Conservation (phyloP, 2,329 filamentous ascomycete species). For the Talaromyces sp. region DNA sequence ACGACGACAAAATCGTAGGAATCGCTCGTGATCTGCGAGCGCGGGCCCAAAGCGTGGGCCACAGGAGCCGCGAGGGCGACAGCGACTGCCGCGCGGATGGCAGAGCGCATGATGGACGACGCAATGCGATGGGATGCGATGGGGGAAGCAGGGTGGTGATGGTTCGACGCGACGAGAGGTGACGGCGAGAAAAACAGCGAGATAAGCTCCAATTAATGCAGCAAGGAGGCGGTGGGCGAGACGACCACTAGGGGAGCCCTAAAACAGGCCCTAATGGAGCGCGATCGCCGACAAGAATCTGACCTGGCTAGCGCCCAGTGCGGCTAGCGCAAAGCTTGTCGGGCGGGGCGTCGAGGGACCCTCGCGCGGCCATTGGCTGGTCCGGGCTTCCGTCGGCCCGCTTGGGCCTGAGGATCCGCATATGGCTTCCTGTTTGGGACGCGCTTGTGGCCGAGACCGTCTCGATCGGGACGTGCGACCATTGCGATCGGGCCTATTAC, state of each 20-base stretch:
- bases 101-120: not conserved
- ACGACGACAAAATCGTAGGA: conserved; percentile 39
- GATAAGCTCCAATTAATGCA: not conserved
- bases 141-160: not conserved
- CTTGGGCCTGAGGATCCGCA: not conserved
- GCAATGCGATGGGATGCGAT: not conserved
- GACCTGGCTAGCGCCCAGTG: not conserved
- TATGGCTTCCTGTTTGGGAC: not conserved
- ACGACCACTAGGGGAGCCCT: not conserved
- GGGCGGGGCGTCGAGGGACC: not conserved
- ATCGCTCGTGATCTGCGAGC: conserved; percentile 21
- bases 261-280: not conserved
- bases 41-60: conserved; percentile 19
- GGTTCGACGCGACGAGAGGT: not conserved
- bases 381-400: not conserved
- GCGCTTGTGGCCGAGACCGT: not conserved
- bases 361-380: not conserved
- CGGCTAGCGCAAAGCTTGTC: not conserved
- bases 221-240: not conserved
- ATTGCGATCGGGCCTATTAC: not conserved
- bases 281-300: not conserved
- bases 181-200: not conserved
- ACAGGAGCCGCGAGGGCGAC: conserved; percentile 16
- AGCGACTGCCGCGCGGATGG: conserved; percentile 14
- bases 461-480: not conserved